Evolutionary conservation across 345 rosid genomes (phyloP).

Genomic region (Brassica cretica): DNA sequence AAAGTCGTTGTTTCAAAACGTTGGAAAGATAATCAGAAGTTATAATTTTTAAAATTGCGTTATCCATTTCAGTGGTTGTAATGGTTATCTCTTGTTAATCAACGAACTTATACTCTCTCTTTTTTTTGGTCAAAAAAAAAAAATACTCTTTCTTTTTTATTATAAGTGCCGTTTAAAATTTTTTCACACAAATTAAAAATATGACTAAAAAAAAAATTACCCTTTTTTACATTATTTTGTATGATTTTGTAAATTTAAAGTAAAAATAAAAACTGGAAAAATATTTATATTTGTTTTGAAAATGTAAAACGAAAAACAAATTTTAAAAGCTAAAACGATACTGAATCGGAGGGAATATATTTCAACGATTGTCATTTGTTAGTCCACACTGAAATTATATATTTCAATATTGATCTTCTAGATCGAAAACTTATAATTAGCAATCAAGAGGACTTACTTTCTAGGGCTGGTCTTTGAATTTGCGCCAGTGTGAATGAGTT

Average conservation of each 20-base stretch:
- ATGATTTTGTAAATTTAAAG: no score
- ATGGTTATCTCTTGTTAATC: background rate
- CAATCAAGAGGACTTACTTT: background rate
- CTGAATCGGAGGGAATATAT: no score
- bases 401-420: background rate
- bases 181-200: no score
- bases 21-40: background rate
- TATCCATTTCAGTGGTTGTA: background rate
- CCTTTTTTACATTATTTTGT: no score
- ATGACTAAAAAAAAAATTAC: no score
- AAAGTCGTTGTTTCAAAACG: background rate
- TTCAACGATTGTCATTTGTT: background rate
- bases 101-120: background rate
- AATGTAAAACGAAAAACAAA: no score
- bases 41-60: background rate
- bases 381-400: background rate
- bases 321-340: no score
- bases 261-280: no score
- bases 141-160: no score
- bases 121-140: no score
- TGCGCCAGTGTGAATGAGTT: constrained; percentile 18
- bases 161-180: no score
- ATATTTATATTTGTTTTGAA: no score
- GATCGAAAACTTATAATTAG: background rate
- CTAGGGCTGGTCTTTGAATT: constrained; percentile 14